Base-by-base conservation (phyloP, 2,329 filamentous ascomycete genomes). In the Fusarium avenaceum region DNA sequence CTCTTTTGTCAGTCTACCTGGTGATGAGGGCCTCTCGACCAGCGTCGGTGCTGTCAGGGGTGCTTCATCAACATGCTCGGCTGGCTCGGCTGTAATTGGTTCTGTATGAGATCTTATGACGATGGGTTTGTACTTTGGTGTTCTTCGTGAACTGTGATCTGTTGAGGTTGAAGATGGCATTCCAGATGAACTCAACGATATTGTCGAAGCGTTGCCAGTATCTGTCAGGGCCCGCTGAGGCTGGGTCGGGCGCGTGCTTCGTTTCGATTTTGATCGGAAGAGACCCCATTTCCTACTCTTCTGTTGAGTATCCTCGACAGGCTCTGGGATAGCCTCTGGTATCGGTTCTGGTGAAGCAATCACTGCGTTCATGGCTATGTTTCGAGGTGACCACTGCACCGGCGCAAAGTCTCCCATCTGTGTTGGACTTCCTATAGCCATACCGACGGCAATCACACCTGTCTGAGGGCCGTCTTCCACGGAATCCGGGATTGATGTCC, bases 371-470 rank as follows among this genome's bases (percentile, higher is more conserved):
- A 73, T 71, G 13, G 70, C 72, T 49, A 73, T 73, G 52, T 64
- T 64, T 49, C 74, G 73, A 20, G 73, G 75, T 33, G 73, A 76
- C 69, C 75, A 78, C 33, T 75, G 75, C 20, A 69, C 63, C 35
- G 69, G 65, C 35, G 52, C 56, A 53, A 54, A 55, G 33, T 66
- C 61, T 33, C 80, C 79, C 17, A 79, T 77, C 39, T 81, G 80
- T n/a, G 83, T 80, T 24, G 91, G 91, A 72, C 90, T 93, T 32
- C 91, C 91, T 57, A 93, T 79, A 2, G 91, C 91, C 84, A 94
- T 89, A 11, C 92, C 92, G 64, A 94, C 93, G 70, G 81, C 83
- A 63, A 76, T 75, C n/a, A 77, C 66, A 13, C 73, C 73, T 20
- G 70, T 74, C 40, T 73, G 69, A 14, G 67, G 48, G 17, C 54